phyloP scores from a whole-genome alignment of 352 stramenopile species.

The Pythium volutum region DNA sequence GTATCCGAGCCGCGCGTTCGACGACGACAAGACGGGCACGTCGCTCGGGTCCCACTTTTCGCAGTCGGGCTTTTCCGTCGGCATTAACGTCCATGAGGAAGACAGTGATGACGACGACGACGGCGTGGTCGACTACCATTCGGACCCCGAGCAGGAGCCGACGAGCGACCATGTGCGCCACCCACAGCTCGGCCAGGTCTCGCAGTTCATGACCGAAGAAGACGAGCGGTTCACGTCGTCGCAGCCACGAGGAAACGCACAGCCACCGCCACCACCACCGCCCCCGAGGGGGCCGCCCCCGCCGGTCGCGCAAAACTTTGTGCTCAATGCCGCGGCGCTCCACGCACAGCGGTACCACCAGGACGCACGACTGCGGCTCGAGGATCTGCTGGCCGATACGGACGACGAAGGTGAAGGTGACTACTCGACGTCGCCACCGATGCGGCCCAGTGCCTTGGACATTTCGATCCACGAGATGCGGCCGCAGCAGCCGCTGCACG shows the following conservation, averaged over 20 bases:
- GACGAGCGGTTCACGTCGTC: slow-evolving; percentile 22
- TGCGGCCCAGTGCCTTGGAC: slow-evolving; percentile 22
- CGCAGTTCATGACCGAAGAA: slow-evolving; percentile 17
- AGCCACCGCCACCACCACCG: too few relatives aligned
- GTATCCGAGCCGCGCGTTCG: not conserved
- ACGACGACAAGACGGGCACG: slow-evolving; percentile 4
- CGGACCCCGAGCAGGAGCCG: slow-evolving; percentile 12
- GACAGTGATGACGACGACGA: slow-evolving; percentile 22
- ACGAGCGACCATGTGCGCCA: slow-evolving; percentile 2
- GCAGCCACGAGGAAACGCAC: not conserved
- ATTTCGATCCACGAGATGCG: slow-evolving; percentile 10
- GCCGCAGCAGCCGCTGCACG: too few relatives aligned
- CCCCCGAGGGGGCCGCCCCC: not conserved
- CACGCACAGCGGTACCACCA: slow-evolving; percentile 10
- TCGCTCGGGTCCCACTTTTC: slow-evolving; percentile 17
- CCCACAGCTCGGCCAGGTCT: slow-evolving; percentile 15
- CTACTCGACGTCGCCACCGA: slow-evolving; percentile 19
- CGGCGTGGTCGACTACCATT: slow-evolving; percentile 20
- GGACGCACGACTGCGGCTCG: slow-evolving; percentile 19
- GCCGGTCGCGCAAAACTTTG: slow-evolving; percentile 19
- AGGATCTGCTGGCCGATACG: slow-evolving; percentile 21
- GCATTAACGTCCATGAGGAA: slow-evolving; percentile 12
- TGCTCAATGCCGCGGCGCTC: slow-evolving; percentile 13
- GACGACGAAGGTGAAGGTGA: slow-evolving; percentile 22
- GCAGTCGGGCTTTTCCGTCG: slow-evolving; percentile 22